Evolutionary conservation across 352 stramenopile species (phyloP).

Genomic region (Pythium oligandrum): DNA sequence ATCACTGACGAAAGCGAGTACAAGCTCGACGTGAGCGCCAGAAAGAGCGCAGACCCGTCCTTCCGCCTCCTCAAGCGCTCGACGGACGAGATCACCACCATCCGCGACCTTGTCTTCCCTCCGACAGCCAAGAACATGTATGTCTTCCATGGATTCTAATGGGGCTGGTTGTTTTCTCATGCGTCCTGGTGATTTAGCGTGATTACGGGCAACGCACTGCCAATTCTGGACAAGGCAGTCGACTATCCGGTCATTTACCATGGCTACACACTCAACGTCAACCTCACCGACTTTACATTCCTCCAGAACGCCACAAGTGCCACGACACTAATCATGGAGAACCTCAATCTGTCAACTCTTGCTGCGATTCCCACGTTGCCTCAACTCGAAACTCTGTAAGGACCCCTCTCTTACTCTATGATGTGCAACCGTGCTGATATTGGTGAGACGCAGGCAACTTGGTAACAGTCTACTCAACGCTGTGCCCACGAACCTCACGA

Average conservation of each 20-base stretch:
- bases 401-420: not conserved
- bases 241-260: constrained; percentile 23
- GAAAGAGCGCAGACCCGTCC: constrained; percentile 5
- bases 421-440: no score
- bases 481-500: constrained; percentile 7
- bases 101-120: constrained; percentile 28
- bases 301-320: constrained; percentile 20
- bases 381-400: constrained; percentile 27
- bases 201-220: constrained; percentile 32
- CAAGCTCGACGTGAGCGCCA: constrained; percentile 21
- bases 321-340: constrained; percentile 31
- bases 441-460: constrained; percentile 8
- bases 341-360: constrained; percentile 29
- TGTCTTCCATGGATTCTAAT: not conserved
- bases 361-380: constrained; percentile 20
- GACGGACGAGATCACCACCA: constrained; percentile 11
- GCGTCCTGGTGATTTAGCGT: constrained; percentile 3
- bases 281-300: constrained; percentile 16
- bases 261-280: constrained; percentile 18
- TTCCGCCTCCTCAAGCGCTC: constrained; percentile 27
- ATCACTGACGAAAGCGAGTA: constrained; percentile 26
- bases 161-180: not conserved
- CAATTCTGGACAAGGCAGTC: constrained; percentile 28
- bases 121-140: constrained; percentile 24
- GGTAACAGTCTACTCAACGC: constrained; percentile 8